Evolutionary conservation across 345 rosid genomes (phyloP), one percentile per base, ranked within the genome.

Genomic region (Raphanus raphanistrum): DNA sequence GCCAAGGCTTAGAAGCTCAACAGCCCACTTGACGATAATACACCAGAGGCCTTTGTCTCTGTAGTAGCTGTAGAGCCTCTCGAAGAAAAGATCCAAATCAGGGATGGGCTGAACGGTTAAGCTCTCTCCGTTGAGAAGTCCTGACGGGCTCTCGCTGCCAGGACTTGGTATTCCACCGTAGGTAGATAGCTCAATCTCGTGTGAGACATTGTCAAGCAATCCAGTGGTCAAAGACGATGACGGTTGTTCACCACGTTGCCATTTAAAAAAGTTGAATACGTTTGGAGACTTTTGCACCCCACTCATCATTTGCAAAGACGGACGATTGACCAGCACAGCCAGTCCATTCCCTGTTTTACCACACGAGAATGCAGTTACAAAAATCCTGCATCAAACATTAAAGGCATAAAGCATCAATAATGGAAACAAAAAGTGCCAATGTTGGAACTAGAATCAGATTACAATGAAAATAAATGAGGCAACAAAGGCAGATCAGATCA

Each of bases 11-110:
- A 96, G 82, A 70, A 93, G 97, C 84, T 96, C 97, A 45, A 93
- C 91, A 38, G 92, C 85, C 99, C 99, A 96, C 86, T 93, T 93
- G 70, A 86, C 88, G 66, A 96, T 89, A 50, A 91, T 93, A 81
- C 97, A 96, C 93, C 95, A 89, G 73, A 96, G 91, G 32, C 99
- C 99, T 80, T 96, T 96, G 83, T 90, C 98, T 43, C 96, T 86
- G 28, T 96, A 91, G 76, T 96, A 96, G 84, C 91, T 87, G 69
- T 96, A 96, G 31, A 96, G 87, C 82, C 87, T 88, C 83, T 91
- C 98, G 27, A 96, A 88, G 84, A 96, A 96, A 29, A 93, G 86
- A 86, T 96, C 99, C 84, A 96, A 82, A 82, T 96, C 98, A 66
- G 92, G 84, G 79, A 96, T 93, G 38, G 93, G 92, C 69, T 90